Base-by-base conservation (phyloP, 768 basidiomycete species). In the Pleurotus djamor region DNA sequence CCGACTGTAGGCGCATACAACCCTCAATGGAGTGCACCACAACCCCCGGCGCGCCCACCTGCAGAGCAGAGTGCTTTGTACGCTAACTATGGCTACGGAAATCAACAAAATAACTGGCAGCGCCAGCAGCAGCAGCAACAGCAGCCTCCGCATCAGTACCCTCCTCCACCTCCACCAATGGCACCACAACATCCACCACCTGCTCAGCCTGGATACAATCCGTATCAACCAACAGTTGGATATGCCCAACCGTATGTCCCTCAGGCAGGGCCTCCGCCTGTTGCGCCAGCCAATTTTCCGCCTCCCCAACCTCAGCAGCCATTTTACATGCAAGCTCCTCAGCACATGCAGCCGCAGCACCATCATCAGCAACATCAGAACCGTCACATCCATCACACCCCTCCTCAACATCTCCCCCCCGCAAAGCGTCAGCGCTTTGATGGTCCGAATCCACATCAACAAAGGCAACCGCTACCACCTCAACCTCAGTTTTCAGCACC, bases 391-490 rank as follows among this genome's bases (percentile, higher is more conserved):
- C 76, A 87, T 63, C 89, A 92, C 63, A 75, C 84, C 0, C 83
- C 88, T 8, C 87, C 88, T 37, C 90, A 91, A 65, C 89, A 92
- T 67, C 78, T 88, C n/a, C 95, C 95, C 7, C 94, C 95, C 2
- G 94, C 94, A 1, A 97, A 97, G 71, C 80, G 95, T 56, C 93
- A 88, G 65, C 84, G 94, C 45, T 95, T 95, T 67, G 95, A 96
- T 69, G 88, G 87, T 4, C 90, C 91, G 1, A 83, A 75, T 61
- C 75, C 79, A 47, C 79, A 76, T 64, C 78, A 80, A 52, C 80
- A 80, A 58, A 78, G 74, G 64, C 83, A 79, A 61, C 79, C 79
- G 13, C 77, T 77, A n/a, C 82, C 83, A 4, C 82, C 80, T 41
- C 89, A 80, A 64, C 86, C 87, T 3, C 89, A 88, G 62, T 89